Base-by-base conservation (phyloP, 495 filamentous ascomycete species). In the Ascobolus immersus region DNA sequence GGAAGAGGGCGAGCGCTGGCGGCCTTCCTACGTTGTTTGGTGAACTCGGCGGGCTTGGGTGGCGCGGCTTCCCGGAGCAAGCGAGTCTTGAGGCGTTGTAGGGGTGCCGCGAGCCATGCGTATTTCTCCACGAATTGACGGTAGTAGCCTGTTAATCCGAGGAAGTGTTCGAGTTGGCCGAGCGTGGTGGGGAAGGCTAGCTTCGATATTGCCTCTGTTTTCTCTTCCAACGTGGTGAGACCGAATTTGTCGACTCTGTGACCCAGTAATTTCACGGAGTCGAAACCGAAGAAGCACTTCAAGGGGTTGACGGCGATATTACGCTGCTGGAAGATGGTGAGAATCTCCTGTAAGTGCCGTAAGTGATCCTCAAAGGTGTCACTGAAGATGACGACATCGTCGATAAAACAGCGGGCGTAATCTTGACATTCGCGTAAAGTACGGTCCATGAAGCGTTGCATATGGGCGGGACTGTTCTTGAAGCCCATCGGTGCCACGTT, bases 121-220 rank as follows among this genome's bases (percentile, higher is more conserved):
- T 32, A 38, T 15, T 32, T 38, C n/a, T 3, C 4, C 1, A 38
- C 32, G n/a, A 38, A 38, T 14, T 38, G 29, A 3, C 29, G 4
- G 12, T 38, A 38, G 28, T 38, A 33, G 12, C 17, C 12, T 20
- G 32, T 32, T 24, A 29, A 23, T 0, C 36, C 36, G 2, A 38
- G 17, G 1, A 38, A 5, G 1, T 20, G 15, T n/a, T 32, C n/a
- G 2, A 38, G 3, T n/a, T 38, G 20, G 3, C 28, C 28, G 6
- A 38, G 5, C 3, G 28, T 38, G 5, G 1, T 19, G 0, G 29
- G 36, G 20, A 24, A 10, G 9, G 14, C 9, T 2, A 38, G 15
- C 4, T 23, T 20, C 11, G 12, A 21, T 0, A 38, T 26, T 2
- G 36, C 28, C 18, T 38, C 24, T 11, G 31, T 31, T 2, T 38